Base-by-base conservation (phyloP, 148 eudicot species). In the Fallopia convolvulus region DNA sequence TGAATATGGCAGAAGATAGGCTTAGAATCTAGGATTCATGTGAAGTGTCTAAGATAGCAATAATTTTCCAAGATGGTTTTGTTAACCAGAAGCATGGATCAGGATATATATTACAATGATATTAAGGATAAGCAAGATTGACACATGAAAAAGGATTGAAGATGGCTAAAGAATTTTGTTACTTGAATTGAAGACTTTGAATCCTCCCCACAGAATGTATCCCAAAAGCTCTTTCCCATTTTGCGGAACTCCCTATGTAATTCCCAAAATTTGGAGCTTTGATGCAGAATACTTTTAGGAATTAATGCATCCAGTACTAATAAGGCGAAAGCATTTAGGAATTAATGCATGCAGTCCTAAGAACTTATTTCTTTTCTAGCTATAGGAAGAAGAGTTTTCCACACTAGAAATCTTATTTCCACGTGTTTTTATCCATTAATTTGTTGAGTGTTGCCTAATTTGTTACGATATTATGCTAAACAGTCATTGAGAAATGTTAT, bases 1-100 rank as follows among this genome's bases (percentile, higher is more conserved):
- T 80, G 70, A 75, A 48, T 79, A 46, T 77, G 42, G 80, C 77
- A 21, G 85, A 78, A 15, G 41, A 80, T 60, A 71, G 21, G 33
- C 65, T 50, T 74, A 80, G 9, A 14, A 50, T 49, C 9, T 1
- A 56, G 20, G 9, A 55, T 18, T 55, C 61, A 56, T 56, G 6
- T n/a, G 63, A 56, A n/a, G 11, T 20, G 30, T 56, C 1, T 56
- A 56, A 56, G 63, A 56, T 4, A 21, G 63, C 18, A 56, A 6
- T 56, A 20, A 18, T n/a, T 6, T 9, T 56, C 30, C 63, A 6
- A 56, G 26, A 56, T 56, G 63, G 10, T 6, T 6, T 30, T 9
- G 20, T 56, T 56, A 20, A 30, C 2, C 0, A n/a, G 9, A 56
- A 7, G 26, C 26, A 17, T 56, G 63, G 6, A n/a, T 56, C 20